phyloP scores from a whole-genome alignment of 441 rosid species.

The Pelargonium citronellum region DNA sequence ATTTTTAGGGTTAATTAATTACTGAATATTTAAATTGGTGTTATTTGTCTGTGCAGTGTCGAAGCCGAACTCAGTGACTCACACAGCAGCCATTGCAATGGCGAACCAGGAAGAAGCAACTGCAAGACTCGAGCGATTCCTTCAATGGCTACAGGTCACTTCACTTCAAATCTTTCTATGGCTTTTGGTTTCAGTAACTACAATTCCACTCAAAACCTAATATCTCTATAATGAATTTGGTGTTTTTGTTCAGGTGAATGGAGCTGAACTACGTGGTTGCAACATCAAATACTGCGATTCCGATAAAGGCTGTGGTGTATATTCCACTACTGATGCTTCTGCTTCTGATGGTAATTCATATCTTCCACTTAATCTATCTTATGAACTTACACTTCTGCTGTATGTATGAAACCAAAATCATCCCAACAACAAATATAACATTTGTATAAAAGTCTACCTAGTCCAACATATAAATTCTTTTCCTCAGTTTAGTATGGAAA shows the following conservation, averaged over 20 bases:
- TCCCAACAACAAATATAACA: not conserved
- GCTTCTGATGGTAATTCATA: slow-evolving; percentile 41
- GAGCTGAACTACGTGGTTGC: slow-evolving; percentile 67
- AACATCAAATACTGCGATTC: slow-evolving; percentile 48
- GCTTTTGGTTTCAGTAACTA: not conserved
- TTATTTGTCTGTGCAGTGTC: too few relatives aligned
- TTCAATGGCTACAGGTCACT: slow-evolving; percentile 66
- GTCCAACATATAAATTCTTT: not conserved
- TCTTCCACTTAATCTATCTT: not conserved
- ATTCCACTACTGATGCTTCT: slow-evolving; percentile 36
- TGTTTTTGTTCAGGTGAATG: slow-evolving; percentile 46
- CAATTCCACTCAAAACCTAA: not conserved
- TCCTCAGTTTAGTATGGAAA: too few relatives aligned
- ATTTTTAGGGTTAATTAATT: too few relatives aligned
- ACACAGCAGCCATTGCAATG: slow-evolving; percentile 28
- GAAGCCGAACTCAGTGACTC: too few relatives aligned
- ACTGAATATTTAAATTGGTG: too few relatives aligned
- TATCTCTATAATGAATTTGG: not conserved
- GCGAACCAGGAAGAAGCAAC: slow-evolving; percentile 41
- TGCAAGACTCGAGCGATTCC: slow-evolving; percentile 49
- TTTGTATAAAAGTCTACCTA: not conserved
- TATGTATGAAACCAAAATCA: not conserved
- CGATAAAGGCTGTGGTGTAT: slow-evolving; percentile 69
- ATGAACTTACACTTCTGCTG: not conserved
- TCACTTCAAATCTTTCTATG: not conserved